A percentile compares a stretch with the other conserved stretches of the same genome.
These are phyloP conservation scores for Cutaneotrichosporon sp. DNA, from an alignment of 1,284 basidiomycete genomes.

Conservation along the genomic window DNA sequence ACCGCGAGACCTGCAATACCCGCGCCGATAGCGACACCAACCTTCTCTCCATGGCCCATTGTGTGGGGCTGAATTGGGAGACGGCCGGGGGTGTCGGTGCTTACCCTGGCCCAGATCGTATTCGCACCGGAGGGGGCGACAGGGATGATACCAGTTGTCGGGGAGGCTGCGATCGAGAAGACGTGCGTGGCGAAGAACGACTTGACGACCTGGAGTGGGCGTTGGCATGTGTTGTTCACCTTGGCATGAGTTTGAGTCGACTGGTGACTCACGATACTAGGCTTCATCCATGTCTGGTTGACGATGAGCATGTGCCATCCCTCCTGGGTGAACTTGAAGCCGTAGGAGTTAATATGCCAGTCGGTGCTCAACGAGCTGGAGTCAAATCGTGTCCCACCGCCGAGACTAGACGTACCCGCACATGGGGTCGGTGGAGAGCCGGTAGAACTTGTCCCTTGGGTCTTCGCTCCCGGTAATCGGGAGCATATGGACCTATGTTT, in stretches of 20 bases:
- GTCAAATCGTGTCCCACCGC: too few species aligned
- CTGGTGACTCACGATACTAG: conserved; percentile 18
- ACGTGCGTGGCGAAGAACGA: conserved; percentile 43
- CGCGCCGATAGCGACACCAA: conserved; percentile 33
- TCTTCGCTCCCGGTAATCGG: conserved; percentile 26
- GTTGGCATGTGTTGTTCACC: neutral
- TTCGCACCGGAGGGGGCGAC: neutral
- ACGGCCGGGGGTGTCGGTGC: conserved; percentile 24
- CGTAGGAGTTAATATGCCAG: conserved; percentile 21
- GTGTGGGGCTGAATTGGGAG: conserved; percentile 28
- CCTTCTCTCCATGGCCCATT: conserved; percentile 12
- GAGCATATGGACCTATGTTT: conserved; percentile 32
- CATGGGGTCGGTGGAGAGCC: conserved; percentile 26
- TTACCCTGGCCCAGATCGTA: conserved; percentile 33
- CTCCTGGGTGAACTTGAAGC: conserved; percentile 33
- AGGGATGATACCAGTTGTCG: conserved; percentile 19
- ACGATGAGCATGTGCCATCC: conserved; percentile 47
- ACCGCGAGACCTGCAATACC: conserved; percentile 27
- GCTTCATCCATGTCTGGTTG: conserved; percentile 44
- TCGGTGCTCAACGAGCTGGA: neutral
- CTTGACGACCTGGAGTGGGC: conserved; percentile 26
- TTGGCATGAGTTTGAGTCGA: neutral
- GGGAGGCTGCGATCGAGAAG: conserved; percentile 33
- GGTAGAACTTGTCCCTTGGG: conserved; percentile 15
- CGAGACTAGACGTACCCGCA: conserved; percentile 44